A percentile compares a stretch with the other conserved stretches of the same genome.
phyloP scores from a whole-genome alignment of 1,284 basidiomycete genomes.

The Trichosporon ovoides region DNA sequence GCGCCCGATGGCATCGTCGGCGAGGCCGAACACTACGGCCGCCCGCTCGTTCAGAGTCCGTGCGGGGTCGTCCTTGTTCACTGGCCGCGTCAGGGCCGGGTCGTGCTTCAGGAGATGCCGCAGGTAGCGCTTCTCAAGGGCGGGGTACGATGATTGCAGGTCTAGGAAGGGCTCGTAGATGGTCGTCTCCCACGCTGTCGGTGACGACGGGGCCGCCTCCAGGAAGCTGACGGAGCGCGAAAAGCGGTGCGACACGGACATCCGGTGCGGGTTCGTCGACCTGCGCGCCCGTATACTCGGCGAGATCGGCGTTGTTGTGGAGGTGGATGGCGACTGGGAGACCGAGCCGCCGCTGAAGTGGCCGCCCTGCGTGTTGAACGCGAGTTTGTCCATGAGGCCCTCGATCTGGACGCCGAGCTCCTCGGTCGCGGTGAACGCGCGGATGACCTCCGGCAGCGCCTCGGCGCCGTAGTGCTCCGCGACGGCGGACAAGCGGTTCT shows the following conservation, averaged over 20 bases:
- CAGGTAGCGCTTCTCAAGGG: conserved; percentile 66
- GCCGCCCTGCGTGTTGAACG: conserved; percentile 36
- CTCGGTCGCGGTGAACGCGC: conserved; percentile 66
- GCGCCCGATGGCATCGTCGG: conserved; percentile 69
- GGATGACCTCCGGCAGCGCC: conserved; percentile 65
- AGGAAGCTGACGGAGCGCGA: conserved; percentile 27
- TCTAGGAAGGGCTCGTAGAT: conserved; percentile 89
- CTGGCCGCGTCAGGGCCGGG: conserved; percentile 46
- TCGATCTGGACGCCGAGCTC: conserved; percentile 68
- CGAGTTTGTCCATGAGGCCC: conserved; percentile 65
- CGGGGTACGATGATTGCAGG: conserved; percentile 73
- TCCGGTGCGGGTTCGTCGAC: conserved; percentile 10
- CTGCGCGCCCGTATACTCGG: background rate
- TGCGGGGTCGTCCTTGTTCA: conserved; percentile 55
- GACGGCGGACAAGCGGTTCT: conserved; percentile 66
- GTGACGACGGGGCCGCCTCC: conserved; percentile 12
- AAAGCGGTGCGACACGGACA: conserved; percentile 34
- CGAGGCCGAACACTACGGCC: conserved; percentile 65
- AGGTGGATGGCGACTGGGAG: conserved; percentile 4
- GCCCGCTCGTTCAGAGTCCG: conserved; percentile 65
- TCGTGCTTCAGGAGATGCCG: conserved; percentile 55
- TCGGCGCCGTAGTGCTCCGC: conserved; percentile 60
- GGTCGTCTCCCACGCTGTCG: conserved; percentile 67
- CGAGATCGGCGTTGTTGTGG: conserved; percentile 11
- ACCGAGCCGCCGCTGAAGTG: conserved; percentile 21